Conservation (phyloP, 106 monocot genomes). For the Hemerocallis citrina region DNA sequence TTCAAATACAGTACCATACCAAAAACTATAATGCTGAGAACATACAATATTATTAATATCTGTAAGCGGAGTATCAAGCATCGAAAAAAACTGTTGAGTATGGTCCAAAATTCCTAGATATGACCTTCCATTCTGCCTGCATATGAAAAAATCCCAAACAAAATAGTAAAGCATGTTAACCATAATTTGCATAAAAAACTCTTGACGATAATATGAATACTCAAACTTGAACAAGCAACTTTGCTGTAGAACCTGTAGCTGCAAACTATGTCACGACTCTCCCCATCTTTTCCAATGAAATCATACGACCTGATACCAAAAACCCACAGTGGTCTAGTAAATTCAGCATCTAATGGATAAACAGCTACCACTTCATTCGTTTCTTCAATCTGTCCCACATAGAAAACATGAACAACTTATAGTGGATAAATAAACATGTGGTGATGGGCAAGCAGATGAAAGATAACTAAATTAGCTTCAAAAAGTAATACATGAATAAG, state of each 20-base stretch:
- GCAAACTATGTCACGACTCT: slow-evolving; percentile 38
- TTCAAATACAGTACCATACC: no score
- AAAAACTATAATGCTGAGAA: no score
- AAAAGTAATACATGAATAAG: no score
- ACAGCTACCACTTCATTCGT: slow-evolving; percentile 50
- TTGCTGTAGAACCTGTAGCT: slow-evolving; percentile 60
- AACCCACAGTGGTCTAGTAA: slow-evolving; percentile 81
- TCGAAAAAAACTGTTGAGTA: slow-evolving; percentile 40
- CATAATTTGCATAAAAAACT: neutral
- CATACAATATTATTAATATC: slow-evolving; percentile 74
- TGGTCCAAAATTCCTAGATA: slow-evolving; percentile 70
- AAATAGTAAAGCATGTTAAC: neutral
- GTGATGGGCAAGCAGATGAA: no score
- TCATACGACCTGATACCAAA: slow-evolving; percentile 91
- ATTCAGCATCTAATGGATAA: slow-evolving; percentile 79
- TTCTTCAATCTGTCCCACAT: slow-evolving; percentile 55
- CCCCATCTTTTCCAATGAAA: slow-evolving; percentile 41
- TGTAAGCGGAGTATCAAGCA: slow-evolving; percentile 64
- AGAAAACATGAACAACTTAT: no score
- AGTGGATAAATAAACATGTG: no score
- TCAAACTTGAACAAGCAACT: neutral
- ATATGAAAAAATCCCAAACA: slow-evolving; percentile 9
- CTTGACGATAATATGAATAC: neutral
- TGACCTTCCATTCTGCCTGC: slow-evolving; percentile 80
- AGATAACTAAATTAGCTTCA: no score